These are phyloP conservation scores for Trifolium repens DNA, from an alignment of 306 rosid genomes.

Conservation along the genomic window DNA sequence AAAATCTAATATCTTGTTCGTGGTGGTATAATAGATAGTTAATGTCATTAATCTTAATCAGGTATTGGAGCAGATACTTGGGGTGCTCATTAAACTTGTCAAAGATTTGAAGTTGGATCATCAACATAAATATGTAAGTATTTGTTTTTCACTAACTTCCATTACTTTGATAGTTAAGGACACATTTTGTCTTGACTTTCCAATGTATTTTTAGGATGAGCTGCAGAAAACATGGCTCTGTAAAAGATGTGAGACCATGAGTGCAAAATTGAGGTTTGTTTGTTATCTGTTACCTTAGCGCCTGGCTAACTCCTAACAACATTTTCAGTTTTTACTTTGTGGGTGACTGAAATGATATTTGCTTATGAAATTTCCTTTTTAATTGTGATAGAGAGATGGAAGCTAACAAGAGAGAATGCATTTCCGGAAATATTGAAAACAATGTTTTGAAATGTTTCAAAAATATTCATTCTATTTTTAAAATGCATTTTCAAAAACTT, in stretches of 20 bases:
- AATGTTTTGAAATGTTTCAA: too few species aligned
- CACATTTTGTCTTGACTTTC: constrained; percentile 32
- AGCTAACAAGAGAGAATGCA: too few species aligned
- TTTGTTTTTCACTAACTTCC: constrained; percentile 28
- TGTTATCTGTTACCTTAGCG: neutral
- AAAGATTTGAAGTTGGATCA: constrained; percentile 93
- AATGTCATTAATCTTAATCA: constrained; percentile 43
- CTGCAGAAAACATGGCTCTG: constrained; percentile 89
- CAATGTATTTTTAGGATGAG: constrained; percentile 65
- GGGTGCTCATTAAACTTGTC: constrained; percentile 85
- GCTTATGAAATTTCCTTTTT: too few species aligned
- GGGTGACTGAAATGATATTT: too few species aligned
- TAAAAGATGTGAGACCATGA: constrained; percentile 93
- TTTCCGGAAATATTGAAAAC: too few species aligned
- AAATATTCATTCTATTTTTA: too few species aligned
- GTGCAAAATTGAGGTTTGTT: constrained; percentile 86
- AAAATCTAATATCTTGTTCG: too few species aligned
- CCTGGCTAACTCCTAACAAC: too few species aligned
- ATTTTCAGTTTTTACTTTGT: too few species aligned
- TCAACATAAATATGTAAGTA: constrained; percentile 83
- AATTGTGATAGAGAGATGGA: too few species aligned
- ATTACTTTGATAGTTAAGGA: constrained; percentile 28
- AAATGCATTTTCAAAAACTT: too few species aligned
- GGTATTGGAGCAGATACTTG: constrained; percentile 96
- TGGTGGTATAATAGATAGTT: constrained; percentile 15